Percentiles rank a stretch among this genome's conserved stretches.
These are phyloP conservation scores for Nemophila menziesii DNA, from an alignment of 257 asterid genomes.

Conservation along the genomic window DNA sequence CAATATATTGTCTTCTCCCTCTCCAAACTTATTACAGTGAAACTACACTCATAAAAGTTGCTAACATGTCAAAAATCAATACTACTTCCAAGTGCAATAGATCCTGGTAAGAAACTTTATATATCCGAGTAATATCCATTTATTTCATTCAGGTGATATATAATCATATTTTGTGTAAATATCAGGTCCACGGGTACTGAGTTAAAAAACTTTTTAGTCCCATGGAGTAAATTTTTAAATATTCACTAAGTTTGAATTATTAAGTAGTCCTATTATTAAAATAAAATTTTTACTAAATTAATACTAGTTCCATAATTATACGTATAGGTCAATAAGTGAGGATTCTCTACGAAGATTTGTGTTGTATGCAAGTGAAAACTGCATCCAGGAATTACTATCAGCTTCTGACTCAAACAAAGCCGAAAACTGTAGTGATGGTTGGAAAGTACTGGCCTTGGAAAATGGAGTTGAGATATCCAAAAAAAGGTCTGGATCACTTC, in stretches of 20 bases:
- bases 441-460: slow-evolving; percentile 53
- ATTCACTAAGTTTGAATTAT: too few relatives aligned
- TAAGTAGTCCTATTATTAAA: too few relatives aligned
- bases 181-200: too few relatives aligned
- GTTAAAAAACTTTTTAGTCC: too few relatives aligned
- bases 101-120: slow-evolving; percentile 41
- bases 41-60: not conserved
- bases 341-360: slow-evolving; percentile 80
- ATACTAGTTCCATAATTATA: not conserved
- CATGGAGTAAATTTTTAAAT: too few relatives aligned
- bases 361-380: slow-evolving; percentile 74
- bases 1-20: slow-evolving; percentile 5
- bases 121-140: too few relatives aligned
- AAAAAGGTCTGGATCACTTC: slow-evolving; percentile 59
- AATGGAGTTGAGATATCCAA: slow-evolving; percentile 77
- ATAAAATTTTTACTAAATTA: not conserved
- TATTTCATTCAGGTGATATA: too few relatives aligned
- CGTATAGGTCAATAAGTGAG: slow-evolving; percentile 82
- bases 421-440: slow-evolving; percentile 30
- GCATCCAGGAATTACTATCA: slow-evolving; percentile 78
- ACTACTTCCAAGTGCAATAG: slow-evolving; percentile 49
- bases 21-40: not conserved
- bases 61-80: slow-evolving; percentile 24
- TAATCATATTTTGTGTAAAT: too few relatives aligned
- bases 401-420: slow-evolving; percentile 56